These are phyloP conservation scores for Xylariales sp. DNA, from an alignment of 2,329 filamentous ascomycete genomes.

Conservation along the genomic window DNA sequence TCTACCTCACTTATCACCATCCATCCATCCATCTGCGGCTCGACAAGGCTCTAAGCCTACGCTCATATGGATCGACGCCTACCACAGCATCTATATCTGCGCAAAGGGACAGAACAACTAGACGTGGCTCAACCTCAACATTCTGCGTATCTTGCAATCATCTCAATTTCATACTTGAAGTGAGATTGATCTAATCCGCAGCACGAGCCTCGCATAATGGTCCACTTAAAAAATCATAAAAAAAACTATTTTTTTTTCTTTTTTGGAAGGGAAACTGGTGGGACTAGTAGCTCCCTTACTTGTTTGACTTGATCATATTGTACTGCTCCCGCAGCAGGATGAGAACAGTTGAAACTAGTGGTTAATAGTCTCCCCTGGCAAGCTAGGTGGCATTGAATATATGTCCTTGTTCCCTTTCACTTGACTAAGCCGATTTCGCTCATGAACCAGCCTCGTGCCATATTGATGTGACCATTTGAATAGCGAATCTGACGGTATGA, in stretches of 20 bases:
- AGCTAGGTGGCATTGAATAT: not conserved
- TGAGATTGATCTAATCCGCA: not conserved
- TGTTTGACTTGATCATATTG: constrained; percentile 9
- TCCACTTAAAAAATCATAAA: constrained; percentile 9
- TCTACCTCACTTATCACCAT: no score
- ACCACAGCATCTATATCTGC: no score
- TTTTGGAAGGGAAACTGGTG: constrained; percentile 21
- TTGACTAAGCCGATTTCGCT: not conserved
- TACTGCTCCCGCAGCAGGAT: no score
- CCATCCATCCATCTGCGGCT: no score
- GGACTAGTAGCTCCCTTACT: constrained; percentile 18
- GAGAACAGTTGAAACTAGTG: not conserved
- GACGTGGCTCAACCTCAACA: not conserved
- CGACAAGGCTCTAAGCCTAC: no score
- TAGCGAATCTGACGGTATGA: no score
- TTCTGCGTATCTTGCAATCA: not conserved
- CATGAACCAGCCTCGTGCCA: no score
- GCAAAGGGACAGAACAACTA: not conserved
- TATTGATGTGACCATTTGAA: no score
- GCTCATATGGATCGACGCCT: no score
- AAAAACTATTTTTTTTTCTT: constrained; percentile 18
- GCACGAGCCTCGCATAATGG: not conserved
- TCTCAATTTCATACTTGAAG: not conserved
- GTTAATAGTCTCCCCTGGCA: constrained; percentile 3
- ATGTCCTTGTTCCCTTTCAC: not conserved